Percentiles rank a stretch among this genome's conserved stretches.
These are phyloP conservation scores for Wickerhamomyces subpelliculosus DNA, from an alignment of 805 yeast genomes.

Conservation along the genomic window DNA sequence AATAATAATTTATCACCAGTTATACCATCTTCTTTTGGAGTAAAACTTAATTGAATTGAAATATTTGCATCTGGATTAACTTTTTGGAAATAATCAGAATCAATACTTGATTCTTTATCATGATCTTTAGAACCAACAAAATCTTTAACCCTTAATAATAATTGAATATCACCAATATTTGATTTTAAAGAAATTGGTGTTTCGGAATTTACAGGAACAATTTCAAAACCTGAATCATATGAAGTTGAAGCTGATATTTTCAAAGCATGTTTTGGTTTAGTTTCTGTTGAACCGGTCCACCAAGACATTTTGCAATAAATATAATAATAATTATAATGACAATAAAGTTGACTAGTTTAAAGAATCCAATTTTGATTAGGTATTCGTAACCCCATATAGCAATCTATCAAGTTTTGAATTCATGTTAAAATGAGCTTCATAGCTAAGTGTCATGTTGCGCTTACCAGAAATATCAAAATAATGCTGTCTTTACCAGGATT, in stretches of 20 bases:
- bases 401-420: too few species aligned
- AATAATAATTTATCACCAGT: constrained; percentile 49
- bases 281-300: neutral
- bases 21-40: constrained; percentile 34
- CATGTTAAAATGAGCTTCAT: too few species aligned
- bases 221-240: constrained; percentile 11
- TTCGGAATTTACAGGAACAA: constrained; percentile 39
- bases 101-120: constrained; percentile 19
- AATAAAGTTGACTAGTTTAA: too few species aligned
- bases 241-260: constrained; percentile 7
- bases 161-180: constrained; percentile 30
- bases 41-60: constrained; percentile 33
- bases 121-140: constrained; percentile 39
- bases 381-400: too few species aligned
- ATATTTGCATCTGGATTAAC: constrained; percentile 16
- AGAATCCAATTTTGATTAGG: too few species aligned
- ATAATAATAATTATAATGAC: too few species aligned
- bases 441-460: too few species aligned
- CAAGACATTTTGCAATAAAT: neutral
- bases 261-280: neutral
- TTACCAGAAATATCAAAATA: too few species aligned
- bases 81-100: constrained; percentile 17
- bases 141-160: constrained; percentile 38
- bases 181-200: constrained; percentile 30
- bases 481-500: too few species aligned